Evolutionary conservation across 2,329 filamentous ascomycete species (phyloP), one percentile per base, ranked within the genome.

Genomic region (Xylaria sp.): DNA sequence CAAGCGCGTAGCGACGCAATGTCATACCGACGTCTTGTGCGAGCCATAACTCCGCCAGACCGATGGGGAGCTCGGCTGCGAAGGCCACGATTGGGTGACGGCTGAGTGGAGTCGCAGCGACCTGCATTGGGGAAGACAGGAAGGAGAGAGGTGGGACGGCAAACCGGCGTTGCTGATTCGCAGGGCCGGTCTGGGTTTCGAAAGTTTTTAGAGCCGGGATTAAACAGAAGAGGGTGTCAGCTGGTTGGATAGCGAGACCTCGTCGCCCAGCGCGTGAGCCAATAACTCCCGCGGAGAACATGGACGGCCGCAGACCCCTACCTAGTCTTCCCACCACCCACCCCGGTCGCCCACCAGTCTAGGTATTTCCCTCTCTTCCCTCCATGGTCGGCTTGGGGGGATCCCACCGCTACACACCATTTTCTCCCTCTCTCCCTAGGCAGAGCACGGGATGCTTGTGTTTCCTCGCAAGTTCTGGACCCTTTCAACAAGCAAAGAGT

Each of bases 91-190:
- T 60, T 61, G 63, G 65, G 62, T 64, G 66, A 65, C 65, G 65
- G 66, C 50, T 7, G 34, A 35, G 67, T 63, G 65, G 63, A 67
- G 63, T 65, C 67, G 67, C 67, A 69, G 66, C 63, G 62, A 60
- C 52, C 58, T 60, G 60, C 62, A 62, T 60, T 57, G 59, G 60
- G 60, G 57, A 55, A 57, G 16, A 54, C 51, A 60, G 60, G 60
- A 60, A 55, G 55, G 19, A 56, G 55, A 55, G 62, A 54, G 49
- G 58, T 63, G 57, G 55, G 34, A 52, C 52, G 57, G 65, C 68
- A 70, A 68, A 67, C 65, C 54, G 57, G 54, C 57, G 23, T 30
- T 63, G 60, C 72, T 75, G 72, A 74, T 75, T 75, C 72, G 74
- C 70, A 71, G 69, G 23, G 70, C 66, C 68, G 70, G 68, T 70